A percentile compares a stretch with the other conserved stretches of the same genome.
phyloP scores from a whole-genome alignment of 495 filamentous ascomycete genomes.

The Neurospora sp. region DNA sequence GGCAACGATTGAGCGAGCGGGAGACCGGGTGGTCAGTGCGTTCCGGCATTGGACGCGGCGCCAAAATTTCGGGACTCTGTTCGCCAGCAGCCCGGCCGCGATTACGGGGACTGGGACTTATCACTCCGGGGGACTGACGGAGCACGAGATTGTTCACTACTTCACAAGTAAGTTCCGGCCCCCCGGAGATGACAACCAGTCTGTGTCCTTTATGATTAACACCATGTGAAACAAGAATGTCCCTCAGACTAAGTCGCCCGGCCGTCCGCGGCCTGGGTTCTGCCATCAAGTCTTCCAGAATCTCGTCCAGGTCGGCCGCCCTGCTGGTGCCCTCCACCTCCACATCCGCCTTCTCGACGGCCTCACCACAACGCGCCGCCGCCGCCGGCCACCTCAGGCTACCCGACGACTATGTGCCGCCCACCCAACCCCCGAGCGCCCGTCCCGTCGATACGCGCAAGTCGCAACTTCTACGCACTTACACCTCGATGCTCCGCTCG shows the following conservation, averaged over 20 bases:
- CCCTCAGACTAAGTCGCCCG: slow-evolving; percentile 23
- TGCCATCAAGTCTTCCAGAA: slow-evolving; percentile 12
- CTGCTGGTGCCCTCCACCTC: slow-evolving; percentile 12
- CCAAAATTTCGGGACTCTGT: slow-evolving; percentile 21
- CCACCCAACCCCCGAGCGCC: slow-evolving; percentile 79
- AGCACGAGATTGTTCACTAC: not conserved
- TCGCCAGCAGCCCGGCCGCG: not conserved
- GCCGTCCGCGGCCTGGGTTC: slow-evolving; percentile 17
- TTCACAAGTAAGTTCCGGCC: not conserved
- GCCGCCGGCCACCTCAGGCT: slow-evolving; percentile 37
- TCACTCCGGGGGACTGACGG: not conserved
- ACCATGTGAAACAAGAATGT: slow-evolving; percentile 10
- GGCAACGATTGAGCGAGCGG: not conserved
- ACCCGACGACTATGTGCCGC: slow-evolving; percentile 47
- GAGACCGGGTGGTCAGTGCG: not conserved
- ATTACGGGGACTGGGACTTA: not conserved
- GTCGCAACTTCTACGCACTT: slow-evolving; percentile 87
- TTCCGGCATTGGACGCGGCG: slow-evolving; percentile 1
- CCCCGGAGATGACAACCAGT: not conserved
- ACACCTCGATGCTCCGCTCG: slow-evolving; percentile 85
- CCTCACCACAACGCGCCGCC: slow-evolving; percentile 27
- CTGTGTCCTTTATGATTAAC: not conserved
- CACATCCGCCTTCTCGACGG: slow-evolving; percentile 1
- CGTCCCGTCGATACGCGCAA: slow-evolving; percentile 79
- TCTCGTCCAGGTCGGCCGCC: slow-evolving; percentile 5